A percentile compares a stretch with the other conserved stretches of the same genome.
Conservation (phyloP, 1,284 basidiomycete species). For the Tylopilus orsonianus region DNA sequence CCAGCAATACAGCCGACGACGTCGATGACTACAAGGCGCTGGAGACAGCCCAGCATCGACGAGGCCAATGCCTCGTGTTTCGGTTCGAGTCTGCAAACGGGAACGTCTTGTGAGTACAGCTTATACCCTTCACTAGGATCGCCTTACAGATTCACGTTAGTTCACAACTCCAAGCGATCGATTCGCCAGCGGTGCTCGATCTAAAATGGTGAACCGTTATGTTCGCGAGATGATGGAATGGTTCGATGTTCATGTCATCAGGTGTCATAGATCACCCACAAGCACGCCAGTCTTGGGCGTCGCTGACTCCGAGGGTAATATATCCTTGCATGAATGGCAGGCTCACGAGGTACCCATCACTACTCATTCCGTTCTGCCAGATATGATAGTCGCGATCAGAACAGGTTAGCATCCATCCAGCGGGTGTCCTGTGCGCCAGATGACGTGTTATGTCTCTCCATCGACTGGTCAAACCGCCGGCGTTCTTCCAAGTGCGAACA, state of each 20-base stretch:
- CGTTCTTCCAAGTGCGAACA: slow-evolving; percentile 32
- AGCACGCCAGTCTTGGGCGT: slow-evolving; percentile 58
- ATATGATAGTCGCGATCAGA: slow-evolving; percentile 34
- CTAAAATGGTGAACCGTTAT: slow-evolving; percentile 80
- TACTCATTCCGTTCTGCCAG: not conserved
- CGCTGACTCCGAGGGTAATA: slow-evolving; percentile 81
- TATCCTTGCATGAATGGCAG: slow-evolving; percentile 63
- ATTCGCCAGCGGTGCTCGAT: slow-evolving; percentile 84
- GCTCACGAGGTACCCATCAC: slow-evolving; percentile 44
- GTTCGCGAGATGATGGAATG: not conserved
- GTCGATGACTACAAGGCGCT: not conserved
- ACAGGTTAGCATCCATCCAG: slow-evolving; percentile 44
- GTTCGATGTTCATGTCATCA: slow-evolving; percentile 27
- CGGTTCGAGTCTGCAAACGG: slow-evolving; percentile 31
- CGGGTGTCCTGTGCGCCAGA: slow-evolving; percentile 57
- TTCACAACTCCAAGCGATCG: slow-evolving; percentile 63
- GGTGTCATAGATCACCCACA: slow-evolving; percentile 54
- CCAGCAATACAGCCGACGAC: not conserved
- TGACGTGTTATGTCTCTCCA: slow-evolving; percentile 74
- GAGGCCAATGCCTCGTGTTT: slow-evolving; percentile 72
- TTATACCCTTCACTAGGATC: not conserved
- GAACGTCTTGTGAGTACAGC: slow-evolving; percentile 12
- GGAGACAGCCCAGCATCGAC: slow-evolving; percentile 41
- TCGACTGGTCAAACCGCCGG: slow-evolving; percentile 83
- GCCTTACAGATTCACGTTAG: slow-evolving; percentile 40